Evolutionary conservation across 192 early-diverging fungal species (phyloP).

Genomic region (Coemansia interrupta): DNA sequence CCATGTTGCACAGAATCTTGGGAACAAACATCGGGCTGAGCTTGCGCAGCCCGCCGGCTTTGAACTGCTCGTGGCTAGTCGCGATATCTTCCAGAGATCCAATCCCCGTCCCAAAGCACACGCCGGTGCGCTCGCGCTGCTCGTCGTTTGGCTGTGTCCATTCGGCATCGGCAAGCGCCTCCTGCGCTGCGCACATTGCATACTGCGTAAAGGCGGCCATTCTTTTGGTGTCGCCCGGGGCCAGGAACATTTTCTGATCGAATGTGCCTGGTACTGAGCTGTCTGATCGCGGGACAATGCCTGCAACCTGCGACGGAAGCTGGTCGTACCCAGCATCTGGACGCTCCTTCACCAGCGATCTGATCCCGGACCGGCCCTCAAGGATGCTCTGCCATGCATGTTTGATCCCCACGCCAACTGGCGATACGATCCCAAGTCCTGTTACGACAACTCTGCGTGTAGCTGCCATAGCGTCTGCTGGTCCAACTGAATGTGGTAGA

Average conservation of each 20-base stretch:
- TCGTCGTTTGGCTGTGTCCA: conserved; percentile 61
- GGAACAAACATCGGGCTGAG: conserved; percentile 91
- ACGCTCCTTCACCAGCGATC: conserved; percentile 48
- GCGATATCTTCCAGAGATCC: conserved; percentile 86
- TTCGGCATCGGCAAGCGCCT: conserved; percentile 80
- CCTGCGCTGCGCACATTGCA: conserved; percentile 73
- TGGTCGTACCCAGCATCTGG: conserved; percentile 55
- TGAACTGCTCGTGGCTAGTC: conserved; percentile 53
- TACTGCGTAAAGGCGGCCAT: conserved; percentile 86
- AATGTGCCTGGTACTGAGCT: conserved; percentile 59
- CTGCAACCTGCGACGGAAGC: conserved; percentile 75
- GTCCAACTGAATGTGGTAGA: not conserved
- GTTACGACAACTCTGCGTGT: conserved; percentile 84
- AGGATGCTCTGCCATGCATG: conserved; percentile 71
- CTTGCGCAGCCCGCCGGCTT: conserved; percentile 59
- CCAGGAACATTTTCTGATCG: conserved; percentile 69
- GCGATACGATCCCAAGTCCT: conserved; percentile 89
- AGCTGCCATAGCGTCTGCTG: conserved; percentile 17
- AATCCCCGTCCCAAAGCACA: conserved; percentile 93
- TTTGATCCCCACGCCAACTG: conserved; percentile 74
- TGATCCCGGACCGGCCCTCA: conserved; percentile 71
- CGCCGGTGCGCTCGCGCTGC: conserved; percentile 68
- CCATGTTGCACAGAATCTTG: conserved; percentile 88
- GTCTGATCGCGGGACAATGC: conserved; percentile 58
- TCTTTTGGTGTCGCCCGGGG: conserved; percentile 68